Percentiles rank a stretch among this genome's conserved stretches.
Evolutionary conservation across 1,284 basidiomycete genomes (phyloP).

Genomic region (Ganoderma sinense): DNA sequence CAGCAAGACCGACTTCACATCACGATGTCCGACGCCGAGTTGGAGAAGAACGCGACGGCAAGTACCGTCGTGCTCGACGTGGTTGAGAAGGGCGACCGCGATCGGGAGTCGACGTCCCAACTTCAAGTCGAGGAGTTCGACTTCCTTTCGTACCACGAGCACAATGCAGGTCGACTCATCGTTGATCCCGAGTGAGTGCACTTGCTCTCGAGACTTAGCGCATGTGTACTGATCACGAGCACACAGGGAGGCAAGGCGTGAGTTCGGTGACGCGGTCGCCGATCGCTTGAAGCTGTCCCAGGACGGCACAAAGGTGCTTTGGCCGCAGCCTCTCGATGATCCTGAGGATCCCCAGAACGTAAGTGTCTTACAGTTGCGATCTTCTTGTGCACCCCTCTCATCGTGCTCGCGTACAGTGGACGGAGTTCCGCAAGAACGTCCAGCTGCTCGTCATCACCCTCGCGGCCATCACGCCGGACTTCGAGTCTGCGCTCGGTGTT

Average conservation of each 20-base stretch:
- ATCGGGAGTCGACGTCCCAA: conserved; percentile 20
- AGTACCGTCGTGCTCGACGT: conserved; percentile 21
- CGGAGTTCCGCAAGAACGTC: conserved; percentile 54
- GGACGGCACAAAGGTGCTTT: conserved; percentile 59
- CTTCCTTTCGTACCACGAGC: conserved; percentile 59
- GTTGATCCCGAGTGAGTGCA: conserved; percentile 62
- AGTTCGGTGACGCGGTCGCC: conserved; percentile 58
- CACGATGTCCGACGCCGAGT: conserved; percentile 6
- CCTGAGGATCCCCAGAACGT: conserved; percentile 74
- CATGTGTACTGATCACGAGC: conserved; percentile 16
- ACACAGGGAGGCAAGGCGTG: conserved; percentile 57
- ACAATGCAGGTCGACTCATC: conserved; percentile 64
- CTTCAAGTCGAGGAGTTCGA: conserved; percentile 43
- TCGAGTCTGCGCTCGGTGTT: conserved; percentile 72
- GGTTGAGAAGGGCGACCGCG: conserved; percentile 18
- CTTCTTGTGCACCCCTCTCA: no score
- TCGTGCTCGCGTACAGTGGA: conserved; percentile 45
- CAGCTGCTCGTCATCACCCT: conserved; percentile 68
- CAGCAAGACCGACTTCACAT: neutral
- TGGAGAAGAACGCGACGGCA: conserved; percentile 22
- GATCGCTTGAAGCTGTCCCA: conserved; percentile 54
- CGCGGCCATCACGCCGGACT: conserved; percentile 74
- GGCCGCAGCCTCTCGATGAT: conserved; percentile 72
- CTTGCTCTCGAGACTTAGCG: neutral
- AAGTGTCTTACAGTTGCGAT: no score